phyloP scores from a whole-genome alignment of 371 early-diverging fungal species.

The Syncephalastrum monosporum region DNA sequence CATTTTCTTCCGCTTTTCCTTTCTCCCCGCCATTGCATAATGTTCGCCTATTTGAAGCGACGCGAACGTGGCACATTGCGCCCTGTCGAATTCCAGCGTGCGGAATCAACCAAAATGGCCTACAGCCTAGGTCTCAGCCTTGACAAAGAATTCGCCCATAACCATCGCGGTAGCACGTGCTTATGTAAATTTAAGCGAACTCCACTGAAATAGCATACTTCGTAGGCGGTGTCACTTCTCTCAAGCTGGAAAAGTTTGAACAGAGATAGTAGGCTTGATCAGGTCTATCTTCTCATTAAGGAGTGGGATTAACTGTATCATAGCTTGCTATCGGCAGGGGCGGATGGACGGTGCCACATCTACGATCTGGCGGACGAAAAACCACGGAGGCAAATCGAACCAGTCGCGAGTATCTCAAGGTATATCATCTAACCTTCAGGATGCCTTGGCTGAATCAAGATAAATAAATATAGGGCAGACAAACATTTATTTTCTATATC shows the following conservation, averaged over 20 bases:
- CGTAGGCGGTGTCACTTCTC: conserved; percentile 54
- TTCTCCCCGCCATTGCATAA: not conserved
- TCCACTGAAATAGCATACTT: not conserved
- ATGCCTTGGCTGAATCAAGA: not conserved
- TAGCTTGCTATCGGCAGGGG: conserved; percentile 69
- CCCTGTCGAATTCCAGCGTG: conserved; percentile 30
- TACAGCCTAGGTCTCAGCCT: conserved; percentile 36
- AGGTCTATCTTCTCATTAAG: not conserved
- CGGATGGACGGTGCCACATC: conserved; percentile 65
- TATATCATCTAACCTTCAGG: conserved; percentile 12
- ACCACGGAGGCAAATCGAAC: conserved; percentile 35
- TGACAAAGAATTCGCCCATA: conserved; percentile 32
- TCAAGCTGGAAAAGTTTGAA: conserved; percentile 60
- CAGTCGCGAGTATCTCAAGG: conserved; percentile 49
- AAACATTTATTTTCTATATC: conserved; percentile 71
- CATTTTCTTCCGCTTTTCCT: too few relatives aligned
- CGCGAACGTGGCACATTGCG: conserved; percentile 33
- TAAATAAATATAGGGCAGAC: conserved; percentile 24
- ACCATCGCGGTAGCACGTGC: conserved; percentile 34
- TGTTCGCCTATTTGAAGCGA: conserved; percentile 38
- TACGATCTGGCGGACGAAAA: conserved; percentile 61
- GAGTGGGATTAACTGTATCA: not conserved
- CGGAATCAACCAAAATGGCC: conserved; percentile 35
- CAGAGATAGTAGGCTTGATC: conserved; percentile 53
- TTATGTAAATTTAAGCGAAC: not conserved